Percentiles rank a stretch among this genome's conserved stretches.
phyloP scores from a whole-genome alignment of 192 early-diverging fungal species.

The Radiomyces spectabilis region DNA sequence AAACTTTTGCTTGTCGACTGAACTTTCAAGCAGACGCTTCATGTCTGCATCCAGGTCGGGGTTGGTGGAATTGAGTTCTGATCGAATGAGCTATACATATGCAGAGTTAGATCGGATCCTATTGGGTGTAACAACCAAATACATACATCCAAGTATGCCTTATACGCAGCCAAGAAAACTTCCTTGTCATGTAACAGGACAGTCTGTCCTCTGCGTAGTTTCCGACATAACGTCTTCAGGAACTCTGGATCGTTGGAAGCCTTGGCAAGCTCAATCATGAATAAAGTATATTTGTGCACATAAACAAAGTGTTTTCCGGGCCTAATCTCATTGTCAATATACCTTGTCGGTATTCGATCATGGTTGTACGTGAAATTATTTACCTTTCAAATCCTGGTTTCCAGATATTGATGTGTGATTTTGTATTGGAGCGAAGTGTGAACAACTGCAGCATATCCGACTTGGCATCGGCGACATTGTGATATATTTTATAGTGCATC shows the following conservation, averaged over 20 bases:
- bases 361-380: neutral
- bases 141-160: constrained; percentile 36
- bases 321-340: constrained; percentile 13
- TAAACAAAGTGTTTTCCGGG: constrained; percentile 74
- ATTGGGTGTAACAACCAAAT: too few relatives aligned
- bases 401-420: constrained; percentile 63
- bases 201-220: constrained; percentile 42
- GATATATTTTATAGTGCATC: constrained; percentile 49
- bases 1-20: too few relatives aligned
- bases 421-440: constrained; percentile 45
- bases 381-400: constrained; percentile 72
- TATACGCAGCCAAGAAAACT: constrained; percentile 39
- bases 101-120: too few relatives aligned
- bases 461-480: constrained; percentile 52
- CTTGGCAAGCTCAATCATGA: constrained; percentile 52
- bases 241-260: constrained; percentile 50
- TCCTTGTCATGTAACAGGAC: constrained; percentile 46
- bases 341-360: neutral
- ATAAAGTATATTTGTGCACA: constrained; percentile 57
- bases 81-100: too few relatives aligned
- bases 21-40: too few relatives aligned
- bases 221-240: constrained; percentile 45
- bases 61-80: too few relatives aligned
- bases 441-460: constrained; percentile 50
- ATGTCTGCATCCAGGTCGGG: too few relatives aligned